These are phyloP conservation scores for Wallacemonas sp. DNA, from an alignment of 208 protist species.

Conservation along the genomic window DNA sequence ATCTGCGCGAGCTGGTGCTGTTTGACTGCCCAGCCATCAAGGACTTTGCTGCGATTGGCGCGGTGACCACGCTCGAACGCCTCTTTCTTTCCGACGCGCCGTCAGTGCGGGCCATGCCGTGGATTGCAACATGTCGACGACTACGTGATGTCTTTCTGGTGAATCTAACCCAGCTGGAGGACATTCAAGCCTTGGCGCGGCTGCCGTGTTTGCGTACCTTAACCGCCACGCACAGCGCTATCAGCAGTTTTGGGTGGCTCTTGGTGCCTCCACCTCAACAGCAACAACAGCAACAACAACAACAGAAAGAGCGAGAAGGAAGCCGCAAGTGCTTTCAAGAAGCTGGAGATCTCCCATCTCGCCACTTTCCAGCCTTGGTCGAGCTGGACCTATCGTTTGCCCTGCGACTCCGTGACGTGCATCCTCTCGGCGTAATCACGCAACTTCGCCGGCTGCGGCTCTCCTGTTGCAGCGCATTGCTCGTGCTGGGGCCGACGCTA, in stretches of 20 bases:
- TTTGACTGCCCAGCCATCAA: slow-evolving; percentile 16
- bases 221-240: slow-evolving; percentile 3
- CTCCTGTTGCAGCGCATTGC: background rate
- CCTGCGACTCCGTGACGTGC: background rate
- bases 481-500: background rate
- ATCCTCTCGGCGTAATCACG: background rate
- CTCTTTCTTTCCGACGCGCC: slow-evolving; percentile 15
- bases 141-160: slow-evolving; percentile 9
- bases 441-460: slow-evolving; percentile 1
- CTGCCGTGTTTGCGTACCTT: background rate
- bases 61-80: slow-evolving; percentile 13
- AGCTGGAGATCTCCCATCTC: too few relatives aligned
- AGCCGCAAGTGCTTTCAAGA: too few relatives aligned
- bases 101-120: background rate
- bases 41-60: slow-evolving; percentile 19
- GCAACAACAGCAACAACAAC: too few relatives aligned
- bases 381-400: slow-evolving; percentile 4
- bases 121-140: background rate
- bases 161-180: slow-evolving; percentile 8
- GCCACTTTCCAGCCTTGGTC: background rate
- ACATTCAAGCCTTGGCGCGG: background rate
- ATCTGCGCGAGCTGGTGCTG: slow-evolving; percentile 20
- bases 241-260: background rate
- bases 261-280: background rate
- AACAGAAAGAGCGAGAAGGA: too few relatives aligned